These are phyloP conservation scores for Bacidia gigantensis DNA, from an alignment of 495 filamentous ascomycete species.

Conservation along the genomic window DNA sequence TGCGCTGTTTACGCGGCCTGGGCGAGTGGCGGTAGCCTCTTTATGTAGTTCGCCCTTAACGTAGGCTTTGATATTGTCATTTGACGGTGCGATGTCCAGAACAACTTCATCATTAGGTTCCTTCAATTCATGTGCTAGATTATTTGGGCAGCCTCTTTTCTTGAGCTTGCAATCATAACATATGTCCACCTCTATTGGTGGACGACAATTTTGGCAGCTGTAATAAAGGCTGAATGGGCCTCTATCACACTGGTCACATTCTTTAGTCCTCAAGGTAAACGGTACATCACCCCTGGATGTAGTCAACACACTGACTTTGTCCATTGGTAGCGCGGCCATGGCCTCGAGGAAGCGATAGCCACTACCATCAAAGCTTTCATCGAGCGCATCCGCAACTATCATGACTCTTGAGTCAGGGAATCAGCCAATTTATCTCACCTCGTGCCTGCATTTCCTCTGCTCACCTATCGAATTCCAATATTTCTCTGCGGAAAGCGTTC, in stretches of 20 bases:
- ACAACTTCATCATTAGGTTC: not conserved
- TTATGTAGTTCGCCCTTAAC: conserved; percentile 3
- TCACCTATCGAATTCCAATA: conserved; percentile 8
- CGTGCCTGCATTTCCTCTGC: not conserved
- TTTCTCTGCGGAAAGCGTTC: conserved; percentile 9
- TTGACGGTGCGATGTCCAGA: conserved; percentile 2
- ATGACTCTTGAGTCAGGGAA: conserved; percentile 5
- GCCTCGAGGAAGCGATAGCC: not conserved
- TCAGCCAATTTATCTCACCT: not conserved
- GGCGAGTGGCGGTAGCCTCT: not conserved
- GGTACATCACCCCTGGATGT: conserved; percentile 5
- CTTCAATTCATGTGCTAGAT: not conserved
- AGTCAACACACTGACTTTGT: conserved; percentile 8
- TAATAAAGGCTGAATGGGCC: conserved; percentile 3
- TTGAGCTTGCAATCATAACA: conserved; percentile 1
- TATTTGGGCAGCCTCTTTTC: not conserved
- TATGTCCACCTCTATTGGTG: not conserved
- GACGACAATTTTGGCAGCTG: not conserved
- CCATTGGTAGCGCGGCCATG: not conserved
- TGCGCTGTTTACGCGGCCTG: not conserved
- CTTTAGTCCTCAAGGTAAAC: not conserved
- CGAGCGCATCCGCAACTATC: conserved; percentile 10
- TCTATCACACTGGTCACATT: conserved; percentile 1
- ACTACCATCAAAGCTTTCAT: conserved; percentile 5
- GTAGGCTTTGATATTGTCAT: conserved; percentile 8